These are phyloP conservation scores for Onygenales sp. DNA, from an alignment of 2,329 filamentous ascomycete genomes.

Conservation along the genomic window DNA sequence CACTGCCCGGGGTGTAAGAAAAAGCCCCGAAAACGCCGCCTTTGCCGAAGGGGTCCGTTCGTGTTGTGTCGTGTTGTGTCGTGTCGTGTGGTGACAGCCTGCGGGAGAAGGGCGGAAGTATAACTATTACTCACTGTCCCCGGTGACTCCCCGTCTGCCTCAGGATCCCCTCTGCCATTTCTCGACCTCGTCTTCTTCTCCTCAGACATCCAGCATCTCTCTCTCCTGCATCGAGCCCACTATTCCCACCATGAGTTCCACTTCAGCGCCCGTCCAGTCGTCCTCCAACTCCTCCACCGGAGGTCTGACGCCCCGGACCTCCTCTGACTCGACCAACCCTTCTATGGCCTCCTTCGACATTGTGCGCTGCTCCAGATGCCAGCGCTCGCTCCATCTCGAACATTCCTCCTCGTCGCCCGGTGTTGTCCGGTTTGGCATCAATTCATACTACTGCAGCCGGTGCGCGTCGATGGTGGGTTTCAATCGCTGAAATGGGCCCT, in stretches of 20 bases:
- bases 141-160: too few relatives aligned
- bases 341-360: constrained; percentile 26
- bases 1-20: too few relatives aligned
- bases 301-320: constrained; percentile 14
- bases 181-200: not conserved
- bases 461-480: constrained; percentile 38
- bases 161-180: too few relatives aligned
- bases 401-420: constrained; percentile 23
- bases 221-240: not conserved
- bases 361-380: constrained; percentile 40
- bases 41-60: too few relatives aligned
- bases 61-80: too few relatives aligned
- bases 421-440: constrained; percentile 38
- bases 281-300: constrained; percentile 15
- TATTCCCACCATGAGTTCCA: constrained; percentile 25
- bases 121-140: too few relatives aligned
- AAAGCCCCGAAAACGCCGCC: too few relatives aligned
- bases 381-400: constrained; percentile 36
- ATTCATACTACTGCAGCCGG: constrained; percentile 40
- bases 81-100: too few relatives aligned
- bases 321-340: constrained; percentile 16
- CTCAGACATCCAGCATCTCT: not conserved
- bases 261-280: constrained; percentile 25
- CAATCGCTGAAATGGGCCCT: constrained; percentile 21
- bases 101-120: too few relatives aligned